Base-by-base conservation (phyloP, 1,284 basidiomycete species). In the Puccinia polysora region DNA sequence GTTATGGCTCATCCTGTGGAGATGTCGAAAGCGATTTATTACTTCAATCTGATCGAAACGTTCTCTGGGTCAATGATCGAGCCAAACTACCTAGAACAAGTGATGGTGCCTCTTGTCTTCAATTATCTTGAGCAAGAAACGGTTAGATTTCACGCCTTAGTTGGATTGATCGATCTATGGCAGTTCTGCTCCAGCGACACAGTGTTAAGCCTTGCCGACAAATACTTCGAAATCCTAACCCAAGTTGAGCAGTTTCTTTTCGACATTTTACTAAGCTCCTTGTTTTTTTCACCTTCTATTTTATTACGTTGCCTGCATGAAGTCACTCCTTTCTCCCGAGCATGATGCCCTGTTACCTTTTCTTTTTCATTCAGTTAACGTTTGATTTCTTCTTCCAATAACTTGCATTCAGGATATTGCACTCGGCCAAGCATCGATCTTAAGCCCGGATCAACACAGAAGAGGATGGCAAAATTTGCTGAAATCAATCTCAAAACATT, bases 1-100 rank as follows among this genome's bases (percentile, higher is more conserved):
- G 36, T 25, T 5, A 38, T 25, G 12, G 56, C 38, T 59, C 56
- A 50, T 50, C 49, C 40, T n/a, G 59, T 62, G 23, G 14, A 30
- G 47, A 47, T 32, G n/a, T 62, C 43, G 15, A 15, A n/a, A 32
- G 40, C 47, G 7, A 47, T 62, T 32, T 62, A 30, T 40, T 62
- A 47, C 18, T 32, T 62, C 23, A 62, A 62, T 32, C 43, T 62
- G 2, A 28, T 62, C 18, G 43, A 62, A 62, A 45, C 28, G 12
- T 47, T 62, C 1, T 28, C 59, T 8, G 40, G 43, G 32, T 45
- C 59, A 45, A 7, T 32, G 7, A 62, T 62, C 32, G 28, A 25
- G 8, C 4, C 28, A 7, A 45, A 50, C 6, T 49, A 32, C 30
- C 30, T 63, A 1, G 45, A 63, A 2, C 14, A 32, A 2, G 32